Conservation (phyloP, 805 yeast genomes). For the Komagataella phaffii region DNA sequence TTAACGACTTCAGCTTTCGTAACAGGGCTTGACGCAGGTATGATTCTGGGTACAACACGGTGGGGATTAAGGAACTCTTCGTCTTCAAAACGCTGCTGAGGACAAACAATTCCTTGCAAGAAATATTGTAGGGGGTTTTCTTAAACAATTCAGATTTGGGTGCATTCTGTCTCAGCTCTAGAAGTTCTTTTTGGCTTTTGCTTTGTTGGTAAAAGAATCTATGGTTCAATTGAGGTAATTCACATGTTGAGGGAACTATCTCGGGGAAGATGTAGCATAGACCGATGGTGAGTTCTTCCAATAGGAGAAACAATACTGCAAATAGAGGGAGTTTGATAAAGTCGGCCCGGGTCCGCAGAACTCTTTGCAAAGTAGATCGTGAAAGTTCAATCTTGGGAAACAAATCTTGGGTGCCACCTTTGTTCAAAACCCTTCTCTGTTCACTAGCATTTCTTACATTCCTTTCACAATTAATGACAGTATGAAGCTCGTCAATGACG, state of each 20-base stretch:
- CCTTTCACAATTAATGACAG: constrained; percentile 11
- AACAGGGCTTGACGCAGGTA: constrained; percentile 22
- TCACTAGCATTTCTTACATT: constrained; percentile 6
- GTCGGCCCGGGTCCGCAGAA: constrained; percentile 37
- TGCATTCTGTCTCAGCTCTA: constrained; percentile 5
- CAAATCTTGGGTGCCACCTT: neutral
- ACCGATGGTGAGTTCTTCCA: constrained; percentile 44
- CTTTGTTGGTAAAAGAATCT: constrained; percentile 19
- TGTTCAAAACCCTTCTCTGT: constrained; percentile 1
- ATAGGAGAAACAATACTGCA: constrained; percentile 35
- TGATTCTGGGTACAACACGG: constrained; percentile 22
- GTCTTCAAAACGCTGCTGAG: constrained; percentile 23
- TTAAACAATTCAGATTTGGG: constrained; percentile 14
- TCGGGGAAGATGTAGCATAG: constrained; percentile 39
- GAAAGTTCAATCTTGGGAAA: constrained; percentile 7
- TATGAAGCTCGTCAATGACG: constrained; percentile 13
- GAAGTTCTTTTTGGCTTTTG: constrained; percentile 11
- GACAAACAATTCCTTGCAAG: constrained; percentile 21
- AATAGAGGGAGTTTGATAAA: constrained; percentile 43
- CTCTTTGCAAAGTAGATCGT: constrained; percentile 33
- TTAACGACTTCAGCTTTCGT: constrained; percentile 26
- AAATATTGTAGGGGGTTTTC: constrained; percentile 34
- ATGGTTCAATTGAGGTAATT: constrained; percentile 32
- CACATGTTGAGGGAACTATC: constrained; percentile 50
- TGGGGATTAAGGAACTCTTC: constrained; percentile 26